phyloP scores from a whole-genome alignment of 345 rosid genomes.

The Cardiospermum halicacabum region DNA sequence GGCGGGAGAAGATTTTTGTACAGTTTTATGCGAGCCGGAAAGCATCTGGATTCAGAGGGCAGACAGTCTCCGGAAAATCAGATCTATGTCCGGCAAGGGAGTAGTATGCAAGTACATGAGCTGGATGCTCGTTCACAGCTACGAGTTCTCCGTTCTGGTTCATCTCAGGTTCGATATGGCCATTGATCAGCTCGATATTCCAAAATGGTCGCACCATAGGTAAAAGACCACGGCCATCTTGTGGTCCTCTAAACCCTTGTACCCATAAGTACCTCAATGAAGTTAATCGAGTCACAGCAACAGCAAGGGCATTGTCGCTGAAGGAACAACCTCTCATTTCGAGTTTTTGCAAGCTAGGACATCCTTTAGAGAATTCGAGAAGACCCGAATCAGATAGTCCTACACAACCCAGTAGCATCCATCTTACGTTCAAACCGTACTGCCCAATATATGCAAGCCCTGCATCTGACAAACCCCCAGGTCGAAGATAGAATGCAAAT shows the following conservation, averaged over 20 bases:
- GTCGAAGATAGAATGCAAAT: constrained; percentile 78
- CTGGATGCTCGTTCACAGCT: constrained; percentile 59
- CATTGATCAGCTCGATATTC: constrained; percentile 87
- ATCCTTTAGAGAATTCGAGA: constrained; percentile 72
- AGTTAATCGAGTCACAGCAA: constrained; percentile 50
- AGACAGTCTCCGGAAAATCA: constrained; percentile 73
- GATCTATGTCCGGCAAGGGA: constrained; percentile 86
- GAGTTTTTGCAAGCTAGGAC: constrained; percentile 78
- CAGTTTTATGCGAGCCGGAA: constrained; percentile 28
- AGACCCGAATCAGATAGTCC: constrained; percentile 81
- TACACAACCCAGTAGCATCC: constrained; percentile 89
- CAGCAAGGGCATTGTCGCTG: constrained; percentile 70
- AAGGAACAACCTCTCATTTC: constrained; percentile 96
- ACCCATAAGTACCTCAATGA: constrained; percentile 95
- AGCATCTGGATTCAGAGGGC: constrained; percentile 36
- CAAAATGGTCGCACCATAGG: constrained; percentile 88
- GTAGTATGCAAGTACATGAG: constrained; percentile 89
- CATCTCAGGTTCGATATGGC: constrained; percentile 31
- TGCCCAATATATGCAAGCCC: constrained; percentile 75
- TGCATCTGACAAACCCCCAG: constrained; percentile 74
- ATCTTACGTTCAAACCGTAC: constrained; percentile 72
- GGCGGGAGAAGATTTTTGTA: constrained; percentile 21
- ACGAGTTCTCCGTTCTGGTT: constrained; percentile 26
- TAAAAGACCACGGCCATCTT: constrained; percentile 48
- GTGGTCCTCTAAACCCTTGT: constrained; percentile 72